A percentile compares a stretch with the other conserved stretches of the same genome.
phyloP scores from a whole-genome alignment of 2,329 filamentous ascomycete species.

The Aspergillus unguis region DNA sequence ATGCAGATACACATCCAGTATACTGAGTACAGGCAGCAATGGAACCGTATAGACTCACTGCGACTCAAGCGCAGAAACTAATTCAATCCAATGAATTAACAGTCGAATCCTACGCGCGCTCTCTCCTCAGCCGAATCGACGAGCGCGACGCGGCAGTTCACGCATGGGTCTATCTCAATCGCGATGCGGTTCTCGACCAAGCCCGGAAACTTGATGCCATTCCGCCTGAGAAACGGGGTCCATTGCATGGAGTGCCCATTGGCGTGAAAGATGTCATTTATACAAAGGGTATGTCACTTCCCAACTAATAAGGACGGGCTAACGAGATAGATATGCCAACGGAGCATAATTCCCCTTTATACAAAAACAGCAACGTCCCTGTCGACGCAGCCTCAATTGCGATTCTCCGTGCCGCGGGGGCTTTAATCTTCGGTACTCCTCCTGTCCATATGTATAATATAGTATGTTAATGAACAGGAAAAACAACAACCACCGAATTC shows the following conservation, averaged over 20 bases:
- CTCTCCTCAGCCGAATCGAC: slow-evolving; percentile 47
- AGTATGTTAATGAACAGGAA: slow-evolving; percentile 1
- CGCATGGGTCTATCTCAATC: slow-evolving; percentile 52
- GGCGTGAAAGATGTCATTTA: slow-evolving; percentile 60
- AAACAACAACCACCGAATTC: slow-evolving; percentile 17
- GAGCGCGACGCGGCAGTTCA: slow-evolving; percentile 46
- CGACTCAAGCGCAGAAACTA: not conserved
- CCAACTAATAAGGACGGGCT: not conserved
- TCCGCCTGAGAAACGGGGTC: slow-evolving; percentile 49
- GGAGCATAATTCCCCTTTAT: slow-evolving; percentile 9
- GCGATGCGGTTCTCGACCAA: slow-evolving; percentile 43
- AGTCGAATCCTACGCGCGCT: slow-evolving; percentile 49
- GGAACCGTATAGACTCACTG: slow-evolving; percentile 7
- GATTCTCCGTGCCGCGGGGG: slow-evolving; percentile 8
- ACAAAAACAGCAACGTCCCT: slow-evolving; percentile 3
- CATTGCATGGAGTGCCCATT: slow-evolving; percentile 57
- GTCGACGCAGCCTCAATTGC: slow-evolving; percentile 7
- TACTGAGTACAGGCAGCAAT: no score
- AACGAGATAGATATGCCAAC: slow-evolving; percentile 14
- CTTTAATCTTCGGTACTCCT: slow-evolving; percentile 14
- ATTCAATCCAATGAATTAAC: slow-evolving; percentile 38
- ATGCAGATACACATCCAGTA: no score
- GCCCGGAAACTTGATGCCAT: slow-evolving; percentile 52
- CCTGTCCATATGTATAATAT: not conserved
- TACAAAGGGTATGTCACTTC: slow-evolving; percentile 45